Percentiles rank a stretch among this genome's conserved stretches.
phyloP scores from a whole-genome alignment of 73 alveolate species.

The Paramecium tetraurelia region DNA sequence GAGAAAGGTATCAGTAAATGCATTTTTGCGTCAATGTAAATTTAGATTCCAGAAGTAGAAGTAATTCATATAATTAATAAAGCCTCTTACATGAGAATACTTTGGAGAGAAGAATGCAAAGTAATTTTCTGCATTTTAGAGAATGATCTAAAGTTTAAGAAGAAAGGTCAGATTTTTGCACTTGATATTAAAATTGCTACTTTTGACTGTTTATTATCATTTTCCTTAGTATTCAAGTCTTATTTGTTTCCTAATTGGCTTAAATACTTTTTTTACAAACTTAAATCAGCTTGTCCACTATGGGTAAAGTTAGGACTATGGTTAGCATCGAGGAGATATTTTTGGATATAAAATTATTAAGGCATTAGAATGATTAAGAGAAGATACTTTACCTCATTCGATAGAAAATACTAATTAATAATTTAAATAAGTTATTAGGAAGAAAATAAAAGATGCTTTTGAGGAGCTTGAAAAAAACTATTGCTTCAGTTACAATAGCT shows the following conservation, averaged over 20 bases:
- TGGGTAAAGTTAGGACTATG: slow-evolving; percentile 32
- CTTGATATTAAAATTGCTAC: not conserved
- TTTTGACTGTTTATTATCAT: not conserved
- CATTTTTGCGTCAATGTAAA: slow-evolving; percentile 13
- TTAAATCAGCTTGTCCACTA: slow-evolving; percentile 14
- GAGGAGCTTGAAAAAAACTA: not conserved
- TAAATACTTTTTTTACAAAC: not conserved
- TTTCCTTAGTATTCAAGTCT: not conserved
- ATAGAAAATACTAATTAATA: not conserved
- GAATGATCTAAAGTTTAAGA: not conserved
- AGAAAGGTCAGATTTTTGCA: not conserved
- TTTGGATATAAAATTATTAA: too few species aligned
- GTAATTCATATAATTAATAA: not conserved
- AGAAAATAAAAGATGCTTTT: not conserved
- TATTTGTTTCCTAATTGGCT: slow-evolving; percentile 15
- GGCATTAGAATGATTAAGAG: not conserved
- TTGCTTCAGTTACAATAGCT: slow-evolving; percentile 6
- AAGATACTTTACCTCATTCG: not conserved
- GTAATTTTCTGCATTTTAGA: not conserved
- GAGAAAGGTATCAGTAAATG: not conserved
- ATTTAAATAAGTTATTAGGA: not conserved
- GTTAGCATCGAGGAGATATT: too few species aligned
- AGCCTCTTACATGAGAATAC: slow-evolving; percentile 18
- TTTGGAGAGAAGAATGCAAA: not conserved
- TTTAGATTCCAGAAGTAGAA: not conserved